Base-by-base conservation (phyloP, 2,329 filamentous ascomycete genomes). In the Cercospora brassicicola region DNA sequence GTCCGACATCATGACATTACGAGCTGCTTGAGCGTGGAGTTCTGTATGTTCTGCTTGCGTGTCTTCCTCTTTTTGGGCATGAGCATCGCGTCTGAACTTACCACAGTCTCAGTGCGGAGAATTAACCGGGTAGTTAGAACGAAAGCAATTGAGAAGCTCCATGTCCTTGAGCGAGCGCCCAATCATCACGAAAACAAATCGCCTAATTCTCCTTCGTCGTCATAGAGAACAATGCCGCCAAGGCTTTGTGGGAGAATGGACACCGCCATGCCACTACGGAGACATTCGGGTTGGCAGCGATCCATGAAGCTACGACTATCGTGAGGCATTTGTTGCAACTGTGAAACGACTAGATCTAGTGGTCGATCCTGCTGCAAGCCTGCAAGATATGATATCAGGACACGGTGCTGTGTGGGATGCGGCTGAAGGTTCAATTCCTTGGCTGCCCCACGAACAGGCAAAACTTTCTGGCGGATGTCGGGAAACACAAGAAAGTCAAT, bases 191-290 rank as follows among this genome's bases (percentile, higher is more conserved):
- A 42, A 42, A 42, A 42, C 36, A 42, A 42, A n/a, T 42, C 36
- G 48, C 48, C 10, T 23, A 18, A 20, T 15, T 53, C 4, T 2
- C 48, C 48, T 53, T 20, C 48, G 18, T 20, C 48, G 18, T 20
- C 48, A 53, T 28, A 9, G 7, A 53, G 48, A 4, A 23, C 18
- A 20, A 28, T 10, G 48, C 20, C 28, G 55, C 28, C 55, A 20
- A 57, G 26, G 15, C 30, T n/a, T 15, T 30, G 23, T 33, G 11
- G n/a, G 55, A 30, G 28, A 57, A 33, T 33, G 8, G 30, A 11
- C 13, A 57, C 26, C 26, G 55, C 55, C 55, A 57, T 26, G 48
- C 48, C 55, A 57, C 55, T 57, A 31, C 55, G 55, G 55, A 31
- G 28, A 57, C 26, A 31, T 31, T 31, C 55, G 55, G 55, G 55